Percentiles rank a stretch among this genome's conserved stretches.
phyloP scores from a whole-genome alignment of 2,329 filamentous ascomycete genomes.

The Alternaria atra region DNA sequence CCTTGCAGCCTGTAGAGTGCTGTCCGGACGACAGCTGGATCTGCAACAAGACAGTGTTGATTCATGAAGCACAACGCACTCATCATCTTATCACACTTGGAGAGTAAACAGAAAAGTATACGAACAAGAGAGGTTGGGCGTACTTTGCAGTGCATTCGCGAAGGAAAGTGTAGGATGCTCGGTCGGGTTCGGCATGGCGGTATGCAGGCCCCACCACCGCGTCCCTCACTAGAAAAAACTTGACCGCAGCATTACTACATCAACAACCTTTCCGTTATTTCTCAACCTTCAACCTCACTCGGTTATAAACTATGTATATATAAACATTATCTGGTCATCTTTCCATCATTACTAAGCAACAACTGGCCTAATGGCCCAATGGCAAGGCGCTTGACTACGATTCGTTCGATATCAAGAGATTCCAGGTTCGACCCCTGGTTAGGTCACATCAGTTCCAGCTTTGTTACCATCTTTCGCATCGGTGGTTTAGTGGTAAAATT shows the following conservation, averaged over 20 bases:
- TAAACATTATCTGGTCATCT: fast-evolving
- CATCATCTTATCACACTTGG: neutral
- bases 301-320: no score
- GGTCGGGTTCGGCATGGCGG: neutral
- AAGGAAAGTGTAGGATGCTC: neutral
- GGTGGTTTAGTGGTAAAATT: conserved; percentile 46
- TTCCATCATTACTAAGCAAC: conserved; percentile 17
- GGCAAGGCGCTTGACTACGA: conserved; percentile 67
- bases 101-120: neutral
- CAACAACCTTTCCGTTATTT: no score
- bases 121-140: neutral
- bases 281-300: neutral
- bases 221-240: neutral
- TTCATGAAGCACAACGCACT: neutral
- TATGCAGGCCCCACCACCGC: conserved; percentile 4
- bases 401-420: conserved; percentile 41
- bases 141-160: neutral
- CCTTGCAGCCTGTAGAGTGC: neutral
- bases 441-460: conserved; percentile 8
- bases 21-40: neutral
- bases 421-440: conserved; percentile 34
- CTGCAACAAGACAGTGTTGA: neutral
- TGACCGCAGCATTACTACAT: neutral
- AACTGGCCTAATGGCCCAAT: conserved; percentile 58
- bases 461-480: conserved; percentile 25